These are phyloP conservation scores for Cephaloascus albidus DNA, from an alignment of 805 yeast species.

Conservation along the genomic window DNA sequence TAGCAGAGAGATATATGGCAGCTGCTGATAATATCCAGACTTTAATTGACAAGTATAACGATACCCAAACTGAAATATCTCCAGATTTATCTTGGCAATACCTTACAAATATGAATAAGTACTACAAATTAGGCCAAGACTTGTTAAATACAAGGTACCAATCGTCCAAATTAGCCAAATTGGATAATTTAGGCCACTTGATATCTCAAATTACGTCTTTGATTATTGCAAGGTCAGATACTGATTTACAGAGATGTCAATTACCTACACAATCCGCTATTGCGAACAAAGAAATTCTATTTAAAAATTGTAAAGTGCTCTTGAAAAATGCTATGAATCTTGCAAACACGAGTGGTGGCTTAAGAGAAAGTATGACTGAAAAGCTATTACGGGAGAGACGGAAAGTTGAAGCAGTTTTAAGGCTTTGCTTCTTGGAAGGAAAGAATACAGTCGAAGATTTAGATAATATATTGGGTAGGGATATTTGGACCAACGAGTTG, in stretches of 20 bases:
- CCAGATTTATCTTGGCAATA: constrained; percentile 26
- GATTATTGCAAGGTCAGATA: constrained; percentile 41
- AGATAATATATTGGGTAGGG: constrained; percentile 19
- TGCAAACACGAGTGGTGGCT: constrained; percentile 39
- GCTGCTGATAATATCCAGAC: constrained; percentile 36
- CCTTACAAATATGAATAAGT: constrained; percentile 23
- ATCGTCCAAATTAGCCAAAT: constrained; percentile 7
- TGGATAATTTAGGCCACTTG: constrained; percentile 7
- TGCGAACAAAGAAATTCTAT: constrained; percentile 18
- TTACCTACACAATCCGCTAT: constrained; percentile 17
- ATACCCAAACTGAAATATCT: constrained; percentile 4
- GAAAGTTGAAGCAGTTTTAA: constrained; percentile 31
- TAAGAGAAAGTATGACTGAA: constrained; percentile 36
- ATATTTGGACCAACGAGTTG: constrained; percentile 20
- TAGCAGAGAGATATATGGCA: constrained; percentile 26
- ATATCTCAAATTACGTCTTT: constrained; percentile 29
- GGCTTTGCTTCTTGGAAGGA: constrained; percentile 36
- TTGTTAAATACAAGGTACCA: constrained; percentile 12
- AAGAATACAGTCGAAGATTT: constrained; percentile 19
- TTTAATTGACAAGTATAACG: constrained; percentile 25
- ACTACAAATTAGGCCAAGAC: constrained; percentile 29
- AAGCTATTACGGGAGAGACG: constrained; percentile 30
- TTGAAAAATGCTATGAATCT: constrained; percentile 35
- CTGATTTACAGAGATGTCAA: constrained; percentile 39
- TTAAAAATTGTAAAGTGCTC: constrained; percentile 29